A percentile compares a stretch with the other conserved stretches of the same genome.
phyloP scores from a whole-genome alignment of 306 rosid species.

The Lagenaria siceraria region DNA sequence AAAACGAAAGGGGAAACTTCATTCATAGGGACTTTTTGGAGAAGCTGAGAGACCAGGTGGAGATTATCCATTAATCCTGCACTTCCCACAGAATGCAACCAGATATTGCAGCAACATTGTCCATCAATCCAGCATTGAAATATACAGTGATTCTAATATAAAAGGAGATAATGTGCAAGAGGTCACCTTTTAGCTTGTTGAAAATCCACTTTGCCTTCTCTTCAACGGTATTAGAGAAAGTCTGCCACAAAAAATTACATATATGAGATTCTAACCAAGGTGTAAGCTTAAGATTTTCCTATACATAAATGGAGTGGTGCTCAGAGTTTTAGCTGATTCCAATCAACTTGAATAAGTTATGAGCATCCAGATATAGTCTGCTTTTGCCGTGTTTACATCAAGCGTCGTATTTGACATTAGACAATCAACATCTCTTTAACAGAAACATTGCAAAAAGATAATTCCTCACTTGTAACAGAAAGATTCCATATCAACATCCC shows the following conservation, averaged over 20 bases:
- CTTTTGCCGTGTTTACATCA: not conserved
- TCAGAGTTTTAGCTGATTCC: not conserved
- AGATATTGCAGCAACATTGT: not conserved
- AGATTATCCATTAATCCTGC: not conserved
- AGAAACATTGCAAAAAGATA: not conserved
- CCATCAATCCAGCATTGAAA: not conserved
- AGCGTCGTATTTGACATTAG: not conserved
- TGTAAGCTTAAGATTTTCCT: not conserved
- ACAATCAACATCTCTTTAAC: not conserved
- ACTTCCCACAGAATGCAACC: not conserved
- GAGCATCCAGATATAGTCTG: not conserved
- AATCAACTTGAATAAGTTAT: not conserved
- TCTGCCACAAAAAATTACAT: constrained; percentile 32
- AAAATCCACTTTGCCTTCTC: constrained; percentile 97
- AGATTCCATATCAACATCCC: not conserved
- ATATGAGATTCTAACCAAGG: not conserved
- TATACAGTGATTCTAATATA: not conserved
- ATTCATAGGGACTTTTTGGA: not conserved
- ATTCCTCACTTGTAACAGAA: not conserved
- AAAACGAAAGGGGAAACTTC: not conserved
- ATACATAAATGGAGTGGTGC: not conserved
- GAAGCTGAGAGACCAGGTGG: not conserved
- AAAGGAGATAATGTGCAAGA: not conserved
- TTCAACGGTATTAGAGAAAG: constrained; percentile 79
- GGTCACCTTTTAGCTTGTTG: constrained; percentile 82